phyloP scores from a whole-genome alignment of 306 rosid species.

The Vigna unguiculata region DNA sequence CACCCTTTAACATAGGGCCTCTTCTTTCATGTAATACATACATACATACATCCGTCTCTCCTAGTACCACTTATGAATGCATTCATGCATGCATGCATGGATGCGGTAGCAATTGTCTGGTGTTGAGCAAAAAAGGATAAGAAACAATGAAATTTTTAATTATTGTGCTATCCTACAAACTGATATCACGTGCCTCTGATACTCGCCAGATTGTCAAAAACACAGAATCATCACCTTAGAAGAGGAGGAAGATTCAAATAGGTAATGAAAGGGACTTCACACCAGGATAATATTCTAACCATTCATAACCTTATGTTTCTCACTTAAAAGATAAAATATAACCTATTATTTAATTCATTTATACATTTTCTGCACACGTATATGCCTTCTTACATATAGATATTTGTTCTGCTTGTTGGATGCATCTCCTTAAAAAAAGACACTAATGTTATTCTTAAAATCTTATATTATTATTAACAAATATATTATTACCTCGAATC shows the following conservation, averaged over 20 bases:
- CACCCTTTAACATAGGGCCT: not conserved
- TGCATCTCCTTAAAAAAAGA: not conserved
- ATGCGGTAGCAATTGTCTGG: no score
- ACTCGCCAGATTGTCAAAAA: constrained; percentile 39
- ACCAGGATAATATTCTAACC: constrained; percentile 41
- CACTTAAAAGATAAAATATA: constrained; percentile 46
- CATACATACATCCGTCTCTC: not conserved
- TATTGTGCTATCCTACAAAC: constrained; percentile 51
- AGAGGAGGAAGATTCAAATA: constrained; percentile 48
- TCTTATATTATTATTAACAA: no score
- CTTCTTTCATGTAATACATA: no score
- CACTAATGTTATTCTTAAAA: no score
- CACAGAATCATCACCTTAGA: constrained; percentile 24
- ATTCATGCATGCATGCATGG: not conserved
- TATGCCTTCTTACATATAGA: not conserved
- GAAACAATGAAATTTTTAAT: not conserved
- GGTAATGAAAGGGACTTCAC: constrained; percentile 63
- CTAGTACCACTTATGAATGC: constrained; percentile 2
- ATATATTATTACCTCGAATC: constrained; percentile 91
- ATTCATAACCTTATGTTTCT: constrained; percentile 61
- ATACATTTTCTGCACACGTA: not conserved
- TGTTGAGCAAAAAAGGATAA: not conserved
- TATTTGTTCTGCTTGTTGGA: not conserved
- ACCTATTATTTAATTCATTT: not conserved
- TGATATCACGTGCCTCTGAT: constrained; percentile 63